Evolutionary conservation across 441 rosid species (phyloP).

Genomic region (Biscutella auriculata): DNA sequence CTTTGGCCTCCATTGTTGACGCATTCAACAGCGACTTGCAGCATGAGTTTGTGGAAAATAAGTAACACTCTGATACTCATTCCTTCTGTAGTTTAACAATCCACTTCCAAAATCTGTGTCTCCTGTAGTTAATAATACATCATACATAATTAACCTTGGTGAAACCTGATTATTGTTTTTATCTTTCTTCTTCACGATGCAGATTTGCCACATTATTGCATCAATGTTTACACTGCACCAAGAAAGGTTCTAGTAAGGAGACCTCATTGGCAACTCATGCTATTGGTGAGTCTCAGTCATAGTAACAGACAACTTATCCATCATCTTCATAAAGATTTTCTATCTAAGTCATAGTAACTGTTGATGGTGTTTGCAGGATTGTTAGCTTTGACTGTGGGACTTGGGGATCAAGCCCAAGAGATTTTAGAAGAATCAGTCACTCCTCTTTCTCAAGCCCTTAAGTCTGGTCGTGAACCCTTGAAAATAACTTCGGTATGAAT

Average conservation of each 20-base stretch:
- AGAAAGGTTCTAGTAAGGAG: slow-evolving; percentile 74
- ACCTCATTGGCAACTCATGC: slow-evolving; percentile 58
- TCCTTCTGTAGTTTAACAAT: not conserved
- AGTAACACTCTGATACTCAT: slow-evolving; percentile 31
- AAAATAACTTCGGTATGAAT: slow-evolving; percentile 48
- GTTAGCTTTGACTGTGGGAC: slow-evolving; percentile 74
- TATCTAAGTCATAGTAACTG: not conserved
- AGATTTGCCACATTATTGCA: slow-evolving; percentile 84
- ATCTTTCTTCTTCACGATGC: slow-evolving; percentile 10
- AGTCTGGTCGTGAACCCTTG: slow-evolving; percentile 42
- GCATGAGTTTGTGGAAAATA: slow-evolving; percentile 65
- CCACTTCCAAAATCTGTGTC: not conserved
- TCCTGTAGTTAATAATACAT: not conserved
- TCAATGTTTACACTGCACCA: slow-evolving; percentile 49
- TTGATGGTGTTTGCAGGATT: slow-evolving; percentile 39
- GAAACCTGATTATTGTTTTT: not conserved
- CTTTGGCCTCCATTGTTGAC: slow-evolving; percentile 55
- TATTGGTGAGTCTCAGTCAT: slow-evolving; percentile 35
- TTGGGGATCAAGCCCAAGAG: slow-evolving; percentile 53
- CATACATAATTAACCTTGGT: not conserved
- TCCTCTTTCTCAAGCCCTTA: slow-evolving; percentile 60
- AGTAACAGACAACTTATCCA: not conserved
- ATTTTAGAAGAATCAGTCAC: slow-evolving; percentile 56
- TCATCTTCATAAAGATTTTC: no score
- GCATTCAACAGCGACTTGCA: slow-evolving; percentile 65